Conservation (phyloP, 352 stramenopile genomes). For the Phytophthora nicotianae region DNA sequence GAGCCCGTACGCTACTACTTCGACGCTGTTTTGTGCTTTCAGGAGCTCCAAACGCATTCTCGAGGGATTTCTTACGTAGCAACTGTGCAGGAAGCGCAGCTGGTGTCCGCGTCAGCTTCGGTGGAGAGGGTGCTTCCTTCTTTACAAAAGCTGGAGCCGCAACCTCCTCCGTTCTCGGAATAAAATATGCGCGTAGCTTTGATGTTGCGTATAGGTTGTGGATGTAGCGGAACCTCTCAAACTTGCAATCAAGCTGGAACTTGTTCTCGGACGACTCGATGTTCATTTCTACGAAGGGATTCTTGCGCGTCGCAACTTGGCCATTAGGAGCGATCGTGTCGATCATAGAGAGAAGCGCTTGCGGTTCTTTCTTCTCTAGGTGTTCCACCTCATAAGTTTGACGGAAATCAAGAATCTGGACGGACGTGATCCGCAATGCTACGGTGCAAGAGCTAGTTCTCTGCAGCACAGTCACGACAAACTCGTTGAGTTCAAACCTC, state of each 20-base stretch:
- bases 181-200: conserved; percentile 75
- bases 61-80: conserved; percentile 25
- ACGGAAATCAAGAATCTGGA: conserved; percentile 76
- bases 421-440: conserved; percentile 59
- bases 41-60: conserved; percentile 20
- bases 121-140: conserved; percentile 3
- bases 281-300: conserved; percentile 53
- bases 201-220: conserved; percentile 68
- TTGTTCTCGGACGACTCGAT: conserved; percentile 64
- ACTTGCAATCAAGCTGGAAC: conserved; percentile 58
- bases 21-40: conserved; percentile 13
- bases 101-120: conserved; percentile 21
- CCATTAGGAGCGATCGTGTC: conserved; percentile 7
- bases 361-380: conserved; percentile 29
- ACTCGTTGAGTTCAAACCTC: conserved; percentile 69
- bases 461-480: conserved; percentile 70
- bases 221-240: conserved; percentile 74
- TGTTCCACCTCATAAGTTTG: conserved; percentile 32
- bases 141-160: conserved; percentile 5
- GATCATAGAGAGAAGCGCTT: conserved; percentile 39
- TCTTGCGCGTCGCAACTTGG: conserved; percentile 13
- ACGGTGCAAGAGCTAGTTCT: conserved; percentile 53
- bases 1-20: conserved; percentile 20
- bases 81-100: conserved; percentile 17
- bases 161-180: conserved; percentile 14